Evolutionary conservation across 495 filamentous ascomycete species (phyloP).

Genomic region (Aspergillus carlsbadensis): DNA sequence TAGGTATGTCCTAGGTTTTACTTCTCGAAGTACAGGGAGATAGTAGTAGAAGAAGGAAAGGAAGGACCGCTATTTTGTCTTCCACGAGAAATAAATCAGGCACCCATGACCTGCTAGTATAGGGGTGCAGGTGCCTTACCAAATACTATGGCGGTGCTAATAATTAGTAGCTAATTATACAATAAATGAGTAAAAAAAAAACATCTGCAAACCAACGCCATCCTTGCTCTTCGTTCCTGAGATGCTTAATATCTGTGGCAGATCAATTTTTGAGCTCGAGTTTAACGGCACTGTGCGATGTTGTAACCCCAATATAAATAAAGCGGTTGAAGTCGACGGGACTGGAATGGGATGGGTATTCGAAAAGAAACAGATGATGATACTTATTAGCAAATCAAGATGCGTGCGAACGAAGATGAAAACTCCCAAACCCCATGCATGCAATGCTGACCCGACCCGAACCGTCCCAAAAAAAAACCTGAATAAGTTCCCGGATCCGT

Average conservation of each 20-base stretch:
- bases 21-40: no score
- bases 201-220: neutral
- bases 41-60: no score
- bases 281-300: no score
- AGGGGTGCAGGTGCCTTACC: no score
- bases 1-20: no score
- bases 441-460: slow-evolving; percentile 13
- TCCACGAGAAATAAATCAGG: no score
- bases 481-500: neutral
- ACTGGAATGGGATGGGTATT: neutral
- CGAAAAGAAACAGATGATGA: neutral
- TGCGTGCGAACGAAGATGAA: neutral
- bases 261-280: neutral
- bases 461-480: slow-evolving; percentile 10
- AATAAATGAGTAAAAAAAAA: neutral
- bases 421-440: slow-evolving; percentile 9
- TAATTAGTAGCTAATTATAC: neutral
- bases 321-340: no score
- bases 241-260: no score
- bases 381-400: no score
- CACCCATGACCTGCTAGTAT: no score
- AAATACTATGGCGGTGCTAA: neutral
- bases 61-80: no score
- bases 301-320: no score
- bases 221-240: neutral